Base-by-base conservation (phyloP, 305 asterid species). In the Plantago coronopus region DNA sequence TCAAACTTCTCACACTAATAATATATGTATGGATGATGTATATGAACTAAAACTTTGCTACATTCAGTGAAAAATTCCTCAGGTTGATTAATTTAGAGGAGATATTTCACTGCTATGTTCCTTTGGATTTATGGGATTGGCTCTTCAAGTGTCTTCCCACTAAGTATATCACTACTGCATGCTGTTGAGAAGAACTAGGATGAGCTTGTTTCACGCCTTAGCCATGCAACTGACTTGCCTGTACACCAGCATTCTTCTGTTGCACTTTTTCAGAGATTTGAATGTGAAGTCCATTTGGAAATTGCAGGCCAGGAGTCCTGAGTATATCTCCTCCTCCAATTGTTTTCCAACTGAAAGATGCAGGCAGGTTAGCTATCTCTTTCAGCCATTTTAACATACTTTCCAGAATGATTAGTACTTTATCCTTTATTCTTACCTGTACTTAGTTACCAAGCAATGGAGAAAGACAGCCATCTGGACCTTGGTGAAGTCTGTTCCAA, bases 401-500 rank as follows among this genome's bases (percentile, higher is more conserved):
- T 44, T 34, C 14, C 19, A 29, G 25, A 63, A 12, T 38, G 15
- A 38, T 38, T 4, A 42, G 20, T 18, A 19, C 38, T 18, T 38
- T 44, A 27, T 69, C 13, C 49, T 53, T 63, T 66, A 48, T 69
- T 62, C 85, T 85, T 85, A 87, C 97, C 58, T 81, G 88, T 85
- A 83, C 53, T 82, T 85, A 42, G 95, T 87, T 40, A 87, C 86
- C 54, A 90, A 69, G 68, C 87, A 74, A 70, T 87, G 97, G 56
- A 90, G 82, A 74, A 85, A 90, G 60, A 82, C 81, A 23, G 96
- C 94, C 94, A 87, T 87, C 66, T 90, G 96, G 72, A 87, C 75
- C 79, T 87, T 90, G 16, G 89, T 79, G 84, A 90, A 90, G 49
- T 90, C 96, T 46, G 97, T 76, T 59, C 97, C 97, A 16, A 90